These are phyloP conservation scores for Hymenoscyphus occultus DNA, from an alignment of 2,329 filamentous ascomycete species.

Conservation along the genomic window DNA sequence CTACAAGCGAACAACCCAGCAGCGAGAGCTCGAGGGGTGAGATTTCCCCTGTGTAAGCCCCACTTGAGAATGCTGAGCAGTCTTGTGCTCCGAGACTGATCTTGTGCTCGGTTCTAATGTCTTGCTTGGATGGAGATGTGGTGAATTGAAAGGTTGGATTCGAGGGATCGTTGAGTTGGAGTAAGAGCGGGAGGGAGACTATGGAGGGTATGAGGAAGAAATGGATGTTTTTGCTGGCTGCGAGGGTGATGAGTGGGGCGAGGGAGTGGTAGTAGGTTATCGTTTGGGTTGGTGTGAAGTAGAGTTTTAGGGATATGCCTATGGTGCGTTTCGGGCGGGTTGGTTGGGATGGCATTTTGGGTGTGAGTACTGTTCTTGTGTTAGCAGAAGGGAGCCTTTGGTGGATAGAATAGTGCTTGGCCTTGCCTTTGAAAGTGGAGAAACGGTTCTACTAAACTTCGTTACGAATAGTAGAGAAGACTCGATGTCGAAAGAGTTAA, in stretches of 20 bases:
- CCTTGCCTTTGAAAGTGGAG: not conserved
- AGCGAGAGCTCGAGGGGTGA: slow-evolving; percentile 65
- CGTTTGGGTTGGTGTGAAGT: slow-evolving; percentile 68
- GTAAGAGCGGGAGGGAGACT: slow-evolving; percentile 56
- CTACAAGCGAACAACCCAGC: slow-evolving; percentile 69
- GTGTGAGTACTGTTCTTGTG: not conserved
- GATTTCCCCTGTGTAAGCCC: slow-evolving; percentile 76
- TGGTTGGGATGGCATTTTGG: slow-evolving; percentile 36
- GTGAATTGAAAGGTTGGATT: slow-evolving; percentile 15
- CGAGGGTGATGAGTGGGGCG: slow-evolving; percentile 42
- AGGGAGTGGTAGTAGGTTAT: slow-evolving; percentile 53
- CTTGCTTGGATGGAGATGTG: not conserved
- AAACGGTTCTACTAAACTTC: no score
- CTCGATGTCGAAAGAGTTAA: not conserved
- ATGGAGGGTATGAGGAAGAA: slow-evolving; percentile 80
- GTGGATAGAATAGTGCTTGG: not conserved
- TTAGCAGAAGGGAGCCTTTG: not conserved
- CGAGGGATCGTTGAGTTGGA: slow-evolving; percentile 35
- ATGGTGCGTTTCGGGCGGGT: slow-evolving; percentile 53
- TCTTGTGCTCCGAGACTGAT: slow-evolving; percentile 74
- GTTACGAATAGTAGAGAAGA: not conserved
- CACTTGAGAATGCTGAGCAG: slow-evolving; percentile 64
- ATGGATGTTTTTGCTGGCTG: slow-evolving; percentile 53
- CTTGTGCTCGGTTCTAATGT: slow-evolving; percentile 36
- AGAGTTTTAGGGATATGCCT: slow-evolving; percentile 76